Conservation (phyloP, 2,329 filamentous ascomycete species). For the Sclerotinia nivalis region DNA sequence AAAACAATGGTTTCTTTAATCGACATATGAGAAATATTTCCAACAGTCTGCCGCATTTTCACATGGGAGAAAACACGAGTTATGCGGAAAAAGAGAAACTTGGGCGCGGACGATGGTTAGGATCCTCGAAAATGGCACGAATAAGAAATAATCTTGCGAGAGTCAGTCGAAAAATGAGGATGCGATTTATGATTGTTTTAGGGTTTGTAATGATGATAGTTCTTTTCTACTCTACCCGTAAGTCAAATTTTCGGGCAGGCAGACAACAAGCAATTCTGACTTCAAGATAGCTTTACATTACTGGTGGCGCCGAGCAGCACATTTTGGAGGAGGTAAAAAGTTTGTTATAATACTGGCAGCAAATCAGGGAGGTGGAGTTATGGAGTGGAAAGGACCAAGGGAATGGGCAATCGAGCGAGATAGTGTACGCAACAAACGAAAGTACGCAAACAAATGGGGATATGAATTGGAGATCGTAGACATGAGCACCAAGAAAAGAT, state of each 20-base stretch:
- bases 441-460: conserved; percentile 84
- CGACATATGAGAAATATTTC: conserved; percentile 81
- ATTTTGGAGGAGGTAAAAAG: conserved; percentile 82
- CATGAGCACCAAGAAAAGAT: conserved; percentile 98
- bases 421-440: conserved; percentile 91
- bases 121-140: conserved; percentile 50
- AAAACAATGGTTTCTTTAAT: conserved; percentile 84
- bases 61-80: conserved; percentile 47
- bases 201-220: conserved; percentile 61
- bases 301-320: conserved; percentile 69
- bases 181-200: conserved; percentile 60
- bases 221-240: conserved; percentile 73
- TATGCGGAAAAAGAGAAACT: conserved; percentile 80
- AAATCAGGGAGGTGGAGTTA: conserved; percentile 93
- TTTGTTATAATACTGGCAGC: conserved; percentile 91
- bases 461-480: conserved; percentile 96
- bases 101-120: conserved; percentile 58
- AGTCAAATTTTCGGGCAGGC: conserved; percentile 46
- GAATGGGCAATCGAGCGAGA: conserved; percentile 99
- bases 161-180: conserved; percentile 65
- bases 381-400: conserved; percentile 97
- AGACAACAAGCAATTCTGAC: conserved; percentile 24
- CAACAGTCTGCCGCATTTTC: conserved; percentile 74
- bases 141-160: conserved; percentile 50
- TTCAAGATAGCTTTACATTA: conserved; percentile 44